phyloP scores from a whole-genome alignment of 108 stramenopile species.

The Mayamaea pseudoterrestris region DNA sequence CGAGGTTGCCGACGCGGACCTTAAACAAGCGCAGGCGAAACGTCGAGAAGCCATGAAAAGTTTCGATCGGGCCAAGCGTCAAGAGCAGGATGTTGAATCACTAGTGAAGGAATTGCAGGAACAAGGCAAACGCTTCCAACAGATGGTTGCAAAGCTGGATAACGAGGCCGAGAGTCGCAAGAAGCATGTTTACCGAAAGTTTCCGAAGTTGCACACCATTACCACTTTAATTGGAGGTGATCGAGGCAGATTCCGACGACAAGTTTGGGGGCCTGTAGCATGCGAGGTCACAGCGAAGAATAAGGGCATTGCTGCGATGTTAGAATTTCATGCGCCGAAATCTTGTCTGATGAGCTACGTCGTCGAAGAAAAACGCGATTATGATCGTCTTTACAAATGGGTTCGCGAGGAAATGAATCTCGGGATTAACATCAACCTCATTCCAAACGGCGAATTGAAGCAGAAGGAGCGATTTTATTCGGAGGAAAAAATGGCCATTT shows the following conservation, averaged over 20 bases:
- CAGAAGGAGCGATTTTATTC: constrained; percentile 33
- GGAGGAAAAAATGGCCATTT: constrained; percentile 33
- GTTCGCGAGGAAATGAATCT: constrained; percentile 47
- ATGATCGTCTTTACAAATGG: constrained; percentile 62
- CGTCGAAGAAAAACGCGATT: constrained; percentile 63
- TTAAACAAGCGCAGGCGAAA: constrained; percentile 11
- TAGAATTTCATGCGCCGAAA: constrained; percentile 60
- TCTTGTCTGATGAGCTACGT: constrained; percentile 49
- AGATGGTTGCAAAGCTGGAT: constrained; percentile 26
- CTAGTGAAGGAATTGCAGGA: constrained; percentile 12
- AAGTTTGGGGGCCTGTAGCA: constrained; percentile 65
- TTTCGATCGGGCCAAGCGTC: constrained; percentile 21
- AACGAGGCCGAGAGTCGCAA: constrained; percentile 46
- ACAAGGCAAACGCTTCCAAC: constrained; percentile 5
- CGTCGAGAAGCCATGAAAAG: constrained; percentile 8
- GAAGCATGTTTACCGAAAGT: constrained; percentile 22
- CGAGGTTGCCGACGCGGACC: constrained; percentile 15
- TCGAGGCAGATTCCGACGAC: constrained; percentile 50
- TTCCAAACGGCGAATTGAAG: constrained; percentile 10
- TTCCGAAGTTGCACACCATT: constrained; percentile 25
- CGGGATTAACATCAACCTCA: constrained; percentile 20
- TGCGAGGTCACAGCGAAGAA: constrained; percentile 53
- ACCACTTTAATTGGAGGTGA: constrained; percentile 48
- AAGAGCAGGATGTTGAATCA: constrained; percentile 1
- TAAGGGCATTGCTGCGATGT: constrained; percentile 33